Evolutionary conservation across 2,329 filamentous ascomycete genomes (phyloP).

Genomic region (Pseudogymnoascus sp.): DNA sequence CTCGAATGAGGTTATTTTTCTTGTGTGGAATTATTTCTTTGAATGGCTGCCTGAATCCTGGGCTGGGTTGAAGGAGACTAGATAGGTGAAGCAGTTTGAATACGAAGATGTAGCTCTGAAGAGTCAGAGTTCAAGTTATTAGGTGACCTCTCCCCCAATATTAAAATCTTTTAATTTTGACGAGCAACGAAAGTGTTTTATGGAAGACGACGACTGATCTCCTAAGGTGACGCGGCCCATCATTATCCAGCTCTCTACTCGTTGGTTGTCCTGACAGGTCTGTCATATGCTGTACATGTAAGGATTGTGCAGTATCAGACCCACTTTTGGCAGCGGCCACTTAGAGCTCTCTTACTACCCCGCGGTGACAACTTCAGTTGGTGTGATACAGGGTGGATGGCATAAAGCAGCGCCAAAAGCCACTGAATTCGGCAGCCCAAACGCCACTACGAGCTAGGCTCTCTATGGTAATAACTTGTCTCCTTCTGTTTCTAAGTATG

Average conservation of each 20-base stretch:
- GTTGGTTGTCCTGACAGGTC: too few relatives aligned
- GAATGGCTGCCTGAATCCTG: background rate
- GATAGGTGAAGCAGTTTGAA: background rate
- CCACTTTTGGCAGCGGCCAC: background rate
- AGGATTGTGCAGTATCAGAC: background rate
- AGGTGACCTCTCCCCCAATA: background rate
- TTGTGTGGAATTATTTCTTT: background rate
- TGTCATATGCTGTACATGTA: background rate
- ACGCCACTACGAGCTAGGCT: background rate
- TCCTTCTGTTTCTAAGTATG: slow-evolving; percentile 11
- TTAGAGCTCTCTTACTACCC: background rate
- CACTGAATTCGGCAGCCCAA: background rate
- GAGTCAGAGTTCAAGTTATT: background rate
- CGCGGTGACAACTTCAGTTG: background rate
- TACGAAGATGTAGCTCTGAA: background rate
- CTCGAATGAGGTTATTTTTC: background rate
- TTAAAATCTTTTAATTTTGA: background rate
- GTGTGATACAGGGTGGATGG: background rate
- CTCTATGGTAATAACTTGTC: slow-evolving; percentile 20
- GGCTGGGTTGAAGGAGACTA: too few relatives aligned
- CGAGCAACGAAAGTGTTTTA: background rate
- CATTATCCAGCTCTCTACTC: too few relatives aligned
- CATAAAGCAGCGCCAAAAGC: background rate
- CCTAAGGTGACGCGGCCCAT: background rate
- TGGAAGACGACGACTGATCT: background rate